Evolutionary conservation across 2,329 filamentous ascomycete species (phyloP), one percentile per base, ranked within the genome.

Genomic region (Diplodia scrobiculata): DNA sequence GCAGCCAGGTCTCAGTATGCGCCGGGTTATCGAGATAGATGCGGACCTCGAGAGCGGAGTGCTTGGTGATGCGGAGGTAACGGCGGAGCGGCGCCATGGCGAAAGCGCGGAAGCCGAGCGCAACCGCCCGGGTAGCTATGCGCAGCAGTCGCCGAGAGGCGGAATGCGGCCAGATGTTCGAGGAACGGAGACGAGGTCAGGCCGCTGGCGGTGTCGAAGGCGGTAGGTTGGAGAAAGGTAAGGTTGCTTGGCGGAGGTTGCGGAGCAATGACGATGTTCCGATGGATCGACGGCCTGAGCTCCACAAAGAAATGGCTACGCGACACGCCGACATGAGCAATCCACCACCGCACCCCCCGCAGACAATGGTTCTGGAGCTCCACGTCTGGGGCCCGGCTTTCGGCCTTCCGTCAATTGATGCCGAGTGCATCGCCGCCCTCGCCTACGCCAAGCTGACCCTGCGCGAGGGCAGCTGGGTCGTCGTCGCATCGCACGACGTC

Each of bases 1-100:
- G 85, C 19, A 99, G 86, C 88, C 96, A 97, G 73, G 89, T 88
- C 70, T 91, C 86, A 27, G 87, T 87, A 68, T 97, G 87, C 13
- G 89, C 87, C 0, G 95, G 95, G 72, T 94, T 93, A 70, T 98
- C 94, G 54, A 97, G 87, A 78, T 98, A 98, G 71, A 99, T 95
- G 70, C 93, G 92, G 70, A 91, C 92, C 83, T 99, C 95, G n/a
- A 99, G 85, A 36, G 97, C 92, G 4, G 94, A 97, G 77, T 92
- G 91, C 75, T 94, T 93, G 65, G 91, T 94, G 72, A 98, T 96
- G 63, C 94, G 87, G 65, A 98, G 84, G 76, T 98, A 97, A 72
- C 93, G 87, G 67, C 93, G 88, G 55, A 97, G 87, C 11, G 93
- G 93, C 13, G 92, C 90, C 93, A 97, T 97, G 21, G 58, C 68